phyloP scores from a whole-genome alignment of 495 filamentous ascomycete genomes.

The Bryoglossum gracile region DNA sequence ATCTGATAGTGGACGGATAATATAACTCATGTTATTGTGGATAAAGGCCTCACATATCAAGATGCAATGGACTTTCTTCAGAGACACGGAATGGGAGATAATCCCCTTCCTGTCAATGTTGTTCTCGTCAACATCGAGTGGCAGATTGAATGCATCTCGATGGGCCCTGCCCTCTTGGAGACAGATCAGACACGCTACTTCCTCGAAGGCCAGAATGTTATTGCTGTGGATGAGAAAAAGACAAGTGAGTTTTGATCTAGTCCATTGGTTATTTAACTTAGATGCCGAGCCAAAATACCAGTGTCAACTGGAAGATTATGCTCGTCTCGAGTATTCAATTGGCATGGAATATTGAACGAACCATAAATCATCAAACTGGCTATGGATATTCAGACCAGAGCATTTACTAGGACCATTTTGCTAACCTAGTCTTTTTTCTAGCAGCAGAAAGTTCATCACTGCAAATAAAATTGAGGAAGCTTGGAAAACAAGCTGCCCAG shows the following conservation, averaged over 20 bases:
- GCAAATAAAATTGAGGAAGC: constrained; percentile 9
- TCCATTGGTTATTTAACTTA: no score
- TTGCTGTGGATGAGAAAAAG: no score
- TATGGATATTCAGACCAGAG: no score
- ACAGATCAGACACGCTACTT: constrained; percentile 50
- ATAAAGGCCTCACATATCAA: constrained; percentile 56
- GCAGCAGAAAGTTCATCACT: constrained; percentile 2
- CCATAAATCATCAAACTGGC: no score
- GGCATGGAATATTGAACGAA: no score
- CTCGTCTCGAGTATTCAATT: no score
- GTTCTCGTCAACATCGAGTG: constrained; percentile 72
- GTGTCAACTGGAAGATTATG: no score
- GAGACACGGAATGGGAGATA: constrained; percentile 34
- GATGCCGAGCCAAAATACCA: no score
- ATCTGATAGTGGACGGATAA: constrained; percentile 11
- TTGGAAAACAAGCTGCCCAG: constrained; percentile 3
- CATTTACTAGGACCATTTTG: no score
- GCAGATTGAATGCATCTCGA: constrained; percentile 69
- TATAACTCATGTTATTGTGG: constrained; percentile 73
- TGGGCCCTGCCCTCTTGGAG: constrained; percentile 48
- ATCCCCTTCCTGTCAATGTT: constrained; percentile 20
- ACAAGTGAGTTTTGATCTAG: no score
- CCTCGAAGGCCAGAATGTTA: constrained; percentile 7
- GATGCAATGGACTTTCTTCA: constrained; percentile 59
- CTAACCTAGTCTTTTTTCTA: neutral